Base-by-base conservation (phyloP, 805 yeast species). In the Ogataea siamensis region DNA sequence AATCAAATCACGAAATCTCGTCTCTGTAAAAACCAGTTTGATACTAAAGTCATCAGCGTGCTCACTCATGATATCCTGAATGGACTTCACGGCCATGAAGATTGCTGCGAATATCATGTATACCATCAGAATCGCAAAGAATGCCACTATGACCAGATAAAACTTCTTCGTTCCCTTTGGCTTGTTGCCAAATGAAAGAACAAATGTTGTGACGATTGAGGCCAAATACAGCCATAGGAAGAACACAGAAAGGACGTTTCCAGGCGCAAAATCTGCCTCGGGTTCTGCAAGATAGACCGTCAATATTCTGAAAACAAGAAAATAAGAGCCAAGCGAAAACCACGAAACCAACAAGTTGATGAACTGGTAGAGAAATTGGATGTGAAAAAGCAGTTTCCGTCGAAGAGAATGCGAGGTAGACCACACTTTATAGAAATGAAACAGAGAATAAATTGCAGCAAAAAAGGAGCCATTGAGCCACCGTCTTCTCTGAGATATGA, bases 401-500 rank as follows among this genome's bases (percentile, higher is more conserved):
- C 64, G 50, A 15, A 75, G 45, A 7, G 82, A 72, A 62, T 91
- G 99, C 14, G 82, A 80, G 12, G 95, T 81, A 2, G 70, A 58
- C 89, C 95, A 85, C 32, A 93, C 73, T 46, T 78, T 75, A 48
- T 75, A 76, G 60, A 81, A 80, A 61, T 89, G 95, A 42, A 79
- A 74, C 39, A 87, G 74, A 0, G 97, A 80, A 58, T 93, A 91
- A 40, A 88, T 71, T 7, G 95, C 93, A 0, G 98, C 97, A 65
- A 93, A 91, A 55, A 93, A 84, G 0, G 98, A 88, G 39, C 98
- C 98, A 60, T 91, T 91, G 49, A 91, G 74, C 98, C 98, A 93
- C 65, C 98, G 78, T 59, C 98, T 75, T 68, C 98, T 77, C 63
- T 91, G 98, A 27, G 88, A 73, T 21, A 93, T 81, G 47, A 91